Base-by-base conservation (phyloP, 805 yeast species). In the Metschnikowia bowlesiae region DNA sequence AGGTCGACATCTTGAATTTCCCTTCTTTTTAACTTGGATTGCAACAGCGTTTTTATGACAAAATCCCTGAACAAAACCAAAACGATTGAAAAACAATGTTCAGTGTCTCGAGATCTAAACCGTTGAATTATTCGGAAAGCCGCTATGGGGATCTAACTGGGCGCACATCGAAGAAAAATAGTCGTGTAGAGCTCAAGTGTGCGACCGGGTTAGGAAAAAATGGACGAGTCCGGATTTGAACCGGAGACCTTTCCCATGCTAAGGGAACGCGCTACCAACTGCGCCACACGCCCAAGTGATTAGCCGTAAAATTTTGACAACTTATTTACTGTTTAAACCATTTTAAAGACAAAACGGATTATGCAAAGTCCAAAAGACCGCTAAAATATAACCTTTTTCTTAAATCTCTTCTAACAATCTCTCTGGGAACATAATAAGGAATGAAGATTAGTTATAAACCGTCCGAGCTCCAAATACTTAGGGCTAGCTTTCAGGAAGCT, bases 221-320 rank as follows among this genome's bases (percentile, higher is more conserved):
- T 81, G 85, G 84, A 81, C 85, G 83, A 81, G 84, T 79, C 81
- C 80, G 85, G 85, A 81, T 76, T 81, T 81, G 85, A 80, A 80
- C 84, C 84, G 81, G 81, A 79, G 85, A 82, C 86, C 85, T 81
- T 79, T 79, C 83, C 80, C 85, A 81, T 81, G 85, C 85, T 80
- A 81, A 81, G 85, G 81, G 83, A 80, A 79, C 85, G 85, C 86
- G 86, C 86, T 82, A 82, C 86, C 85, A 80, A 82, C 86, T 82
- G 79, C 86, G 85, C 86, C 86, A 82, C 84, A 81, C 83, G 85
- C 86, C 85, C 85, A 1, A 2, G 1, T 22, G 5, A 2, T 22
- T 3, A 3, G 22, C 22, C 5, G 22, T 22, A 22, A 22, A 18
- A 18, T 1, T 18, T 18, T 18, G 22, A 4, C 3, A 18, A 3